Evolutionary conservation across 768 basidiomycete genomes (phyloP), one percentile per base, ranked within the genome.

Genomic region (Chlorophyllum brunneum): DNA sequence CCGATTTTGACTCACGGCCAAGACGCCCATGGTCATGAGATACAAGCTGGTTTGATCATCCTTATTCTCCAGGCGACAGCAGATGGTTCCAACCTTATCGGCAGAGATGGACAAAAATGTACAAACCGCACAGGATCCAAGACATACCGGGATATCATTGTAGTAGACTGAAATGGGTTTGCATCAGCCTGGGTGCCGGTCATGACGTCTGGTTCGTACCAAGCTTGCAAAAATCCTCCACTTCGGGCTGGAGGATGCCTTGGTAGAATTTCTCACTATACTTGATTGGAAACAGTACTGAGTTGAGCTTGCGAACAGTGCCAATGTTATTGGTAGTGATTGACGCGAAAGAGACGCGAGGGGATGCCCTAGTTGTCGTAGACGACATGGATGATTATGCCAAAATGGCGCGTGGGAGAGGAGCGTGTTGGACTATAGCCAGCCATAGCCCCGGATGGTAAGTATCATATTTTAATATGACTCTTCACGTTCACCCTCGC

Each of bases 21-120:
- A 82, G 56, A 95, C 71, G 38, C 92, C 93, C 85, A 95, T 86
- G 44, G 93, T 95, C 86, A 93, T 91, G 63, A 94, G 77, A 70
- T 95, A 95, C 54, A 91, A 69, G 41, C 76, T 73, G 38, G 69
- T 72, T 59, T 75, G 68, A 39, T 72, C 78, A 61, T 80, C 76
- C 61, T 82, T 80, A 48, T 73, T 77, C 68, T 95, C 92, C 55
- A 93, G 67, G 54, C 90, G 81, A 71, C 88, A 92, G 67, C 89
- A 92, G 61, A 94, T 80, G 4, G 85, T 90, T 54, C 93, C 92
- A 56, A 95, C 85, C 75, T 76, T 61, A 54, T 40, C 51, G 39
- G 44, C 20, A 47, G 37, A 55, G 55, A 57, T 54, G 56, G 27
- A 48, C 30, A 40, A 54, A 15, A 29, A 34, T 56, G 43, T 48